A percentile compares a stretch with the other conserved stretches of the same genome.
Evolutionary conservation across 257 asterid genomes (phyloP).

Genomic region (Buddleja alternifolia): DNA sequence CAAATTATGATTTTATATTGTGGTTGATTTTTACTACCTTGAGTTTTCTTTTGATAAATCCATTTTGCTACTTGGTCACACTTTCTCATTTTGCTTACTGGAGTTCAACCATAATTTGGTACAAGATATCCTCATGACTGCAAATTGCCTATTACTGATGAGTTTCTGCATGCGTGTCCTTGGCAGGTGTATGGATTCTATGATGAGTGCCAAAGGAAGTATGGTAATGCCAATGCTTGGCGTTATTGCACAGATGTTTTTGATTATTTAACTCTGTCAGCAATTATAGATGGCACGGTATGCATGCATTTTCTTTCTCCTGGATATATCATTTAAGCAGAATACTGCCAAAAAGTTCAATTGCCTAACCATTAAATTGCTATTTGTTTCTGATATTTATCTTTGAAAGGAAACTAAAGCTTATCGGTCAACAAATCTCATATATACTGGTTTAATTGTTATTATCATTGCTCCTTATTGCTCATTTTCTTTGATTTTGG

Average conservation of each 20-base stretch:
- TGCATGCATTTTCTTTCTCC: slow-evolving; percentile 28
- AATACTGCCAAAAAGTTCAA: neutral
- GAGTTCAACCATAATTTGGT: slow-evolving; percentile 6
- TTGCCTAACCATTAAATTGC: slow-evolving; percentile 10
- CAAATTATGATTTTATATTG: neutral
- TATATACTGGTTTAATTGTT: neutral
- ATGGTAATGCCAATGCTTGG: slow-evolving; percentile 99
- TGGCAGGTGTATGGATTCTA: slow-evolving; percentile 96
- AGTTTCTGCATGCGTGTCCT: slow-evolving; percentile 23
- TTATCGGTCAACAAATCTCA: neutral
- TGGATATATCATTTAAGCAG: slow-evolving; percentile 3
- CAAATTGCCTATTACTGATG: slow-evolving; percentile 24
- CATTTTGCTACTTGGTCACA: neutral
- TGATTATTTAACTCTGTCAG: slow-evolving; percentile 93
- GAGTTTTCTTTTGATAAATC: slow-evolving; percentile 6
- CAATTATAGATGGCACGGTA: slow-evolving; percentile 97
- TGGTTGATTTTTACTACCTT: neutral
- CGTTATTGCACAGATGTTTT: slow-evolving; percentile 99
- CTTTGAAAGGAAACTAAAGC: slow-evolving; percentile 2
- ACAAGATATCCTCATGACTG: slow-evolving; percentile 23
- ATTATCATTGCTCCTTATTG: slow-evolving; percentile 1
- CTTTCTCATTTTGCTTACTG: neutral
- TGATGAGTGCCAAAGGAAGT: slow-evolving; percentile 97
- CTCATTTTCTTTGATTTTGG: slow-evolving; percentile 14
- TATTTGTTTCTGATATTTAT: slow-evolving; percentile 10